A percentile compares a stretch with the other conserved stretches of the same genome.
Evolutionary conservation across 176 grass and related monocot species (phyloP).

Genomic region (Oryza longistaminata): DNA sequence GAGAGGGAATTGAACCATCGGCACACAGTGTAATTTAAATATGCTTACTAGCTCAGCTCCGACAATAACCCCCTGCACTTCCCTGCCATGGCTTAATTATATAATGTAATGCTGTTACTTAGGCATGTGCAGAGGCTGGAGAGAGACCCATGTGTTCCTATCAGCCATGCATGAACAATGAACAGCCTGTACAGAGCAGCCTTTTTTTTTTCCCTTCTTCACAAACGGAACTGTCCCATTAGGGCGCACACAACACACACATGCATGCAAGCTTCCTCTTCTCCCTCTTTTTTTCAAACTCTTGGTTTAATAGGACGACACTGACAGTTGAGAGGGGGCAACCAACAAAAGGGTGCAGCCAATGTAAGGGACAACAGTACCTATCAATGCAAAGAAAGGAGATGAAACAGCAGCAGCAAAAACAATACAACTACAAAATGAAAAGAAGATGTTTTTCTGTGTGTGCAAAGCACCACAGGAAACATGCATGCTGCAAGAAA

Average conservation of each 20-base stretch:
- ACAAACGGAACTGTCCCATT: slow-evolving; percentile 30
- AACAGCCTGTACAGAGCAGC: slow-evolving; percentile 23
- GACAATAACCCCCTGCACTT: slow-evolving; percentile 18
- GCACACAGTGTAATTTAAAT: slow-evolving; percentile 1
- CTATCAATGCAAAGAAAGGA: slow-evolving; percentile 34
- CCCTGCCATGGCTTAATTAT: slow-evolving; percentile 1
- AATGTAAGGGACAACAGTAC: slow-evolving; percentile 27
- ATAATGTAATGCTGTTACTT: slow-evolving; percentile 8
- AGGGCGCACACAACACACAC: neutral
- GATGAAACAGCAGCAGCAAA: neutral
- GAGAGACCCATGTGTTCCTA: slow-evolving; percentile 25
- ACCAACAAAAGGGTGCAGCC: slow-evolving; percentile 1
- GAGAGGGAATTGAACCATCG: neutral
- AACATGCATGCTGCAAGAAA: neutral
- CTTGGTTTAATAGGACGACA: slow-evolving; percentile 24
- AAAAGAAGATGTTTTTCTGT: neutral
- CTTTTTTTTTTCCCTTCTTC: slow-evolving; percentile 1
- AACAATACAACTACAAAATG: neutral
- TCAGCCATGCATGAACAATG: neutral
- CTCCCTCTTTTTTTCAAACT: neutral
- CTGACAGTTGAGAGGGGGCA: slow-evolving; percentile 28
- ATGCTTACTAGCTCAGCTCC: neutral
- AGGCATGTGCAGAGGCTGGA: slow-evolving; percentile 1
- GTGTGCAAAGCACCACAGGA: slow-evolving; percentile 1
- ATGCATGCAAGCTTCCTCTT: neutral